A percentile compares a stretch with the other conserved stretches of the same genome.
Evolutionary conservation across 2,329 filamentous ascomycete genomes (phyloP).

Genomic region (Nannizzia gypsea): DNA sequence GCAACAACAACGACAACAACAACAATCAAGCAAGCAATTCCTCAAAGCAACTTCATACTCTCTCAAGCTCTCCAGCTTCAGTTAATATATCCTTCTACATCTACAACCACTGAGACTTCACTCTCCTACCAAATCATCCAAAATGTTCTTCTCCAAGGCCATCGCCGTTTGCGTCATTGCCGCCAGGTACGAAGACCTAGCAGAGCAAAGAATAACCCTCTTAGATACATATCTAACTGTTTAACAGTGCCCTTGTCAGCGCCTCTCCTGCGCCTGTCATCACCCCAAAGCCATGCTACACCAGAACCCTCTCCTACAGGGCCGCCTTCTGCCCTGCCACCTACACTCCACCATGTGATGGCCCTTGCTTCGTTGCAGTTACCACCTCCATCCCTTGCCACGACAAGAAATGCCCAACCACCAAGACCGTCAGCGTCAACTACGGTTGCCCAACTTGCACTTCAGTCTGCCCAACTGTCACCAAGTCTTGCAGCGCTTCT

Average conservation of each 20-base stretch:
- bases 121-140: not conserved
- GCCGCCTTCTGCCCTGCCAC: constrained; percentile 1
- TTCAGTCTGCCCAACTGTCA: constrained; percentile 12
- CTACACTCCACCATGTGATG: not conserved
- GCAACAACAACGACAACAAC: not conserved
- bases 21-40: not conserved
- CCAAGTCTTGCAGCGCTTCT: constrained; percentile 1
- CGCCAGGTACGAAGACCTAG: not conserved
- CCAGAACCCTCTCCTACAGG: constrained; percentile 1
- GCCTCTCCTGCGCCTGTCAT: not conserved
- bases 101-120: not conserved
- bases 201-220: not conserved
- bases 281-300: not conserved
- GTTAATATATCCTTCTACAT: not conserved
- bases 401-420: constrained; percentile 9
- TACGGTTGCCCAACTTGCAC: constrained; percentile 9
- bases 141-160: constrained; percentile 1
- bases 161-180: not conserved
- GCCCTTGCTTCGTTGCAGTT: constrained; percentile 8
- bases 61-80: not conserved
- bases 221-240: not conserved
- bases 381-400: constrained; percentile 11
- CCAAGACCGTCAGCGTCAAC: constrained; percentile 8
- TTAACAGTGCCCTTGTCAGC: not conserved
- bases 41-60: not conserved